Evolutionary conservation across 352 stramenopile genomes (phyloP).

Genomic region (Phytophthora boehmeriae): DNA sequence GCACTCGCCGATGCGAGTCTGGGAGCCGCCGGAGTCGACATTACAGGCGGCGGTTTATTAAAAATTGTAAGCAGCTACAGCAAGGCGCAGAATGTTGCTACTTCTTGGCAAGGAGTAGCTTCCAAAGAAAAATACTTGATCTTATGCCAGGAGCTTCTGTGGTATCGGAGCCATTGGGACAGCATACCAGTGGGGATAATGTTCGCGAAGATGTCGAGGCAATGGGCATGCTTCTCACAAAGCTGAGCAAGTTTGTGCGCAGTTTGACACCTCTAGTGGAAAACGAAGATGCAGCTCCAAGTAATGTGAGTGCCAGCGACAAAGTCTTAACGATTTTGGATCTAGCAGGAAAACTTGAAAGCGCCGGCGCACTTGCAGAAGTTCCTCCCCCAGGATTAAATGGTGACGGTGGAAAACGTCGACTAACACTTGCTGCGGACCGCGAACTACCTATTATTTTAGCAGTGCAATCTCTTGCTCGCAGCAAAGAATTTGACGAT

Average conservation of each 20-base stretch:
- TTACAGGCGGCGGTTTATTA: constrained; percentile 7
- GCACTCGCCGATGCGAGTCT: constrained; percentile 41
- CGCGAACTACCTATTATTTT: constrained; percentile 39
- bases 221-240: constrained; percentile 47
- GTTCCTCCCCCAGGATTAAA: background rate
- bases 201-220: constrained; percentile 46
- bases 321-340: constrained; percentile 56
- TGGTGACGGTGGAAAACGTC: constrained; percentile 17
- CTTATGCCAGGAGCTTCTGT: background rate
- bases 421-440: constrained; percentile 36
- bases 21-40: constrained; percentile 47
- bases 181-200: constrained; percentile 1
- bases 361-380: constrained; percentile 18
- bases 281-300: constrained; percentile 16
- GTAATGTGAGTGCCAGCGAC: constrained; percentile 19
- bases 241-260: constrained; percentile 67
- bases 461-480: constrained; percentile 45
- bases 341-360: constrained; percentile 62
- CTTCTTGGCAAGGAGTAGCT: constrained; percentile 9
- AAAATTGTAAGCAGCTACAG: constrained; percentile 19
- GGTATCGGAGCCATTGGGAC: background rate
- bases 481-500: constrained; percentile 39
- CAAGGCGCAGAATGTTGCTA: constrained; percentile 16
- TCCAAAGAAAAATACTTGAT: constrained; percentile 16
- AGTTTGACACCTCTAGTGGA: constrained; percentile 54